Percentiles rank a stretch among this genome's conserved stretches.
These are phyloP conservation scores for Phalaenopsis aphrodite DNA, from an alignment of 106 monocot species.

Conservation along the genomic window DNA sequence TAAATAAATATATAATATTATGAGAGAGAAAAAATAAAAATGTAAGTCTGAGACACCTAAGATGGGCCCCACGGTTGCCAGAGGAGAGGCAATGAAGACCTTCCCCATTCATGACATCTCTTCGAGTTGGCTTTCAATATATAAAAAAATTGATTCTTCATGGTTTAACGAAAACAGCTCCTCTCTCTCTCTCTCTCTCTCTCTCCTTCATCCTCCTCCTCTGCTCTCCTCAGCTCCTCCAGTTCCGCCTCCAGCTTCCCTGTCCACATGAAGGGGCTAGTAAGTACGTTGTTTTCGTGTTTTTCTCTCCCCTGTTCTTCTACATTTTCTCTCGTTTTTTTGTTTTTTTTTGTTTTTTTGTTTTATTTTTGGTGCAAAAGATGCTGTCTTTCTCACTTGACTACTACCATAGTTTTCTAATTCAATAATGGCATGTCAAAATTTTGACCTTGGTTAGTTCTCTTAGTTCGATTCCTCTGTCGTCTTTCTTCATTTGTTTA, in stretches of 20 bases:
- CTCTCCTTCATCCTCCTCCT: not conserved
- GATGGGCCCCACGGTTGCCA: too few species aligned
- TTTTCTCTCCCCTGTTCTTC: not conserved
- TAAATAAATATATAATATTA: too few species aligned
- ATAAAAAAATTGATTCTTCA: not conserved
- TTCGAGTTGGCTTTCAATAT: not conserved
- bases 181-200: slow-evolving; percentile 5
- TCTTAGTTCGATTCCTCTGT: not conserved
- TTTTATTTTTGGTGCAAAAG: not conserved
- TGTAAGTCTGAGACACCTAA: too few species aligned
- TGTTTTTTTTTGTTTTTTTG: not conserved
- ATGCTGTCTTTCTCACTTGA: not conserved
- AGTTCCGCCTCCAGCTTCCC: not conserved
- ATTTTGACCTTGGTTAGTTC: not conserved
- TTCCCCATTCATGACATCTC: too few species aligned
- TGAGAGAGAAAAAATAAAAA: too few species aligned
- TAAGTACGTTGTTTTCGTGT: slow-evolving; percentile 26
- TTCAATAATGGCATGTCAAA: not conserved
- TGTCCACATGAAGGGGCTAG: slow-evolving; percentile 17
- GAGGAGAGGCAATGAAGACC: too few species aligned
- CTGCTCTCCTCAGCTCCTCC: not conserved
- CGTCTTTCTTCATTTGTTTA: not conserved
- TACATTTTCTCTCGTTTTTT: not conserved
- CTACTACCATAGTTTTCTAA: not conserved
- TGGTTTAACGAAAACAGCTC: not conserved